Conservation (phyloP, 1,139 yeast species). For the Geotrichum aggregatum region DNA sequence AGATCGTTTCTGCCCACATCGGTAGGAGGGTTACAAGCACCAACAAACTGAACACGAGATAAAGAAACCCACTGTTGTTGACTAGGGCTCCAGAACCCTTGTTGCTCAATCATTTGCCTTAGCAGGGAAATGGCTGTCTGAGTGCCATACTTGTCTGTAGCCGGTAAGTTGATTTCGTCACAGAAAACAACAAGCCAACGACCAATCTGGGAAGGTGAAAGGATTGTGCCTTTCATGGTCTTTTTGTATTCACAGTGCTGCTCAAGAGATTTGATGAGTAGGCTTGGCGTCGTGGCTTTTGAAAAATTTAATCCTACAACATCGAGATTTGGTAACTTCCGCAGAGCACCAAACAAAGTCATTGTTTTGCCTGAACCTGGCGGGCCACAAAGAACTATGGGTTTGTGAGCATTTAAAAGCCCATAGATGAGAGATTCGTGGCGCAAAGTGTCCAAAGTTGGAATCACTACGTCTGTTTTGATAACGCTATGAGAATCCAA, state of each 20-base stretch:
- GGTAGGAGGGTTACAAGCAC: conserved; percentile 89
- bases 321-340: conserved; percentile 55
- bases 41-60: conserved; percentile 74
- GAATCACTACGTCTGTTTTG: conserved; percentile 63
- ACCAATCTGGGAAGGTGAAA: conserved; percentile 61
- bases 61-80: conserved; percentile 65
- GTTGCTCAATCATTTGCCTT: conserved; percentile 67
- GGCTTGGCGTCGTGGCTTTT: conserved; percentile 66
- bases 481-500: conserved; percentile 63
- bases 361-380: conserved; percentile 98
- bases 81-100: conserved; percentile 70
- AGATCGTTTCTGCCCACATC: conserved; percentile 70
- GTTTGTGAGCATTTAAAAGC: conserved; percentile 53
- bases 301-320: conserved; percentile 76
- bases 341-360: conserved; percentile 70
- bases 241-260: conserved; percentile 65
- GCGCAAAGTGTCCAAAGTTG: conserved; percentile 72
- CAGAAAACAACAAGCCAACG: conserved; percentile 82
- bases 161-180: conserved; percentile 87
- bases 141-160: conserved; percentile 67
- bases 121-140: conserved; percentile 71
- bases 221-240: conserved; percentile 48
- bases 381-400: conserved; percentile 84
- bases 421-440: conserved; percentile 62
- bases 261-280: conserved; percentile 62